Evolutionary conservation across 352 stramenopile species (phyloP).

Genomic region (Globisporangium solare): DNA sequence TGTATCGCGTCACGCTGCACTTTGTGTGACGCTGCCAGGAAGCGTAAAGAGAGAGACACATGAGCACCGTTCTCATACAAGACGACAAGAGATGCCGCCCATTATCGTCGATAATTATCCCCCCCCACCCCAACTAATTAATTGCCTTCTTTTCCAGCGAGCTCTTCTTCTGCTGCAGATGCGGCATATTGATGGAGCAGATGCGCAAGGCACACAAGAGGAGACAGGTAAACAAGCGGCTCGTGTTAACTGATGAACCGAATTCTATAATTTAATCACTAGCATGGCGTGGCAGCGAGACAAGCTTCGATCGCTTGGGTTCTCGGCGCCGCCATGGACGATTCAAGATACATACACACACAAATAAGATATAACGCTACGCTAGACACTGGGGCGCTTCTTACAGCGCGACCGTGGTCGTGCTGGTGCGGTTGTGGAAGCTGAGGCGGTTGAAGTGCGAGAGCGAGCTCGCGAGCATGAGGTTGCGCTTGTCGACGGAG

Average conservation of each 20-base stretch:
- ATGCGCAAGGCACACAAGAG: too few species aligned
- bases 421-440: slow-evolving; percentile 9
- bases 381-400: too few species aligned
- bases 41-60: neutral
- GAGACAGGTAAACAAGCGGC: too few species aligned
- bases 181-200: too few species aligned
- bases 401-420: slow-evolving; percentile 16
- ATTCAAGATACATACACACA: neutral
- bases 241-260: neutral
- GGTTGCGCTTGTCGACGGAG: slow-evolving; percentile 13
- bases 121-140: neutral
- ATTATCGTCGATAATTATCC: neutral
- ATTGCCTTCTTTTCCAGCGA: too few species aligned
- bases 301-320: neutral
- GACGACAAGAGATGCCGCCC: too few species aligned
- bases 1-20: slow-evolving; percentile 76
- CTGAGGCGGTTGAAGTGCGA: slow-evolving; percentile 14
- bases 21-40: slow-evolving; percentile 43
- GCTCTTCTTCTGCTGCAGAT: too few species aligned
- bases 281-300: neutral
- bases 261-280: neutral
- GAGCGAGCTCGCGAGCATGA: slow-evolving; percentile 9
- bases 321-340: too few species aligned
- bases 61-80: too few species aligned
- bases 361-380: neutral